Evolutionary conservation across 257 asterid genomes (phyloP), one percentile per base, ranked within the genome.

Genomic region (Mitragyna speciosa): DNA sequence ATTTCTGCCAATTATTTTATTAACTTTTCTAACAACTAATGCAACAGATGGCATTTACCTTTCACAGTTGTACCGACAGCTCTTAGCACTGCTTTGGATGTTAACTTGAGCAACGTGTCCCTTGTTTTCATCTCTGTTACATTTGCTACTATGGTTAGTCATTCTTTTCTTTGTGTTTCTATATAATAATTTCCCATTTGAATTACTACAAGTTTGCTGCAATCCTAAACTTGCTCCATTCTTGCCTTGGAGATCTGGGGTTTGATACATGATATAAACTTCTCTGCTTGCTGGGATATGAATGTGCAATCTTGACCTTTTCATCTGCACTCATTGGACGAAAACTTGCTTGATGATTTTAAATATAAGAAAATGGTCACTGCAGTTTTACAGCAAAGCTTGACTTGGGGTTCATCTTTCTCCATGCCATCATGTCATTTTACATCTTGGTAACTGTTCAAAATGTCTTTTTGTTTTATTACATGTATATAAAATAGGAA

Each of bases 1-100:
- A 66, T 41, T 74, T 78, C 76, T 85, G 84, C 81, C 81, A 76
- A 82, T 81, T 82, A 52, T 71, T 86, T 88, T 82, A 88, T 90
- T 92, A 83, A 89, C 95, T 89, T 86, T 86, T 86, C 91, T 90
- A 87, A 89, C 88, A 88, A 90, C 97, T 94, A 96, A 94, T 91
- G 97, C 91, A 86, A 93, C 96, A 91, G 95, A 95, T 88, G 93
- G 92, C 88, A 91, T 92, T 91, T 92, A 88, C 93, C 89, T 92
- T 94, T 92, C 93, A 89, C 99, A 96, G 99, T 96, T 91, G 98
- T 96, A 87, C 99, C 99, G 49, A 94, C 95, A 79, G 97, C 97
- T 83, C 95, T 96, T 87, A 83, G 97, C 90, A 96, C 99, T 54
- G 98, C 99, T 70, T 87, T 96, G 98, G 99, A 96, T 87, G 83